Conservation (phyloP, 768 basidiomycete genomes). For the Podaxis rugospora region DNA sequence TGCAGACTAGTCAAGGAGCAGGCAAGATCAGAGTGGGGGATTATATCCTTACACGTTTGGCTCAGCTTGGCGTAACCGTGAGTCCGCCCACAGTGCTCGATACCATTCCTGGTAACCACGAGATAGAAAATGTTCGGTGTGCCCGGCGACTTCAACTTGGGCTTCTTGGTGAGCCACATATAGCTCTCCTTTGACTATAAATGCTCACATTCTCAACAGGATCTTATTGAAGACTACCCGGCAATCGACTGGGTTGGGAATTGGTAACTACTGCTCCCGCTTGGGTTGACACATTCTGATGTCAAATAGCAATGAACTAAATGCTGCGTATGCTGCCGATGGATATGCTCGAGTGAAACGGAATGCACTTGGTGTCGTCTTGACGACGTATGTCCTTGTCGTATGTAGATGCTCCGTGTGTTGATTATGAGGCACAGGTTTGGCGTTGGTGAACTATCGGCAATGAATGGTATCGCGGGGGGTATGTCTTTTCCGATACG, state of each 20-base stretch:
- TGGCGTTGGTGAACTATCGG: conserved; percentile 88
- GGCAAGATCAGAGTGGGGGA: conserved; percentile 48
- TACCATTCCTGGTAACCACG: not conserved
- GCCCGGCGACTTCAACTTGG: conserved; percentile 86
- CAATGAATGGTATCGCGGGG: conserved; percentile 79
- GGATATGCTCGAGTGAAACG: conserved; percentile 90
- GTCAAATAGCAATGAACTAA: conserved; percentile 65
- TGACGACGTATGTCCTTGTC: conserved; percentile 14
- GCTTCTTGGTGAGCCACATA: conserved; percentile 40
- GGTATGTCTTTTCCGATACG: conserved; percentile 29
- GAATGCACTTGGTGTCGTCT: conserved; percentile 60
- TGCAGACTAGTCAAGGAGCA: conserved; percentile 32
- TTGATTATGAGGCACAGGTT: conserved; percentile 42
- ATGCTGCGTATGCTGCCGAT: conserved; percentile 88
- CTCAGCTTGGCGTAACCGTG: conserved; percentile 63
- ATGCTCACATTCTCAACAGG: conserved; percentile 34
- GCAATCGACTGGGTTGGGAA: conserved; percentile 85
- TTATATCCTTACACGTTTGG: conserved; percentile 60
- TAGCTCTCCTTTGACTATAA: not conserved
- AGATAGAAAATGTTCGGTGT: conserved; percentile 75
- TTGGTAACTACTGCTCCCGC: conserved; percentile 40
- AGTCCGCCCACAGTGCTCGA: conserved; percentile 9
- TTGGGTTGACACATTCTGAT: not conserved
- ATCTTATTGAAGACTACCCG: conserved; percentile 77
- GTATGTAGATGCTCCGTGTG: not conserved